Base-by-base conservation (phyloP, 1,284 basidiomycete genomes). In the Pholiota adiposa region DNA sequence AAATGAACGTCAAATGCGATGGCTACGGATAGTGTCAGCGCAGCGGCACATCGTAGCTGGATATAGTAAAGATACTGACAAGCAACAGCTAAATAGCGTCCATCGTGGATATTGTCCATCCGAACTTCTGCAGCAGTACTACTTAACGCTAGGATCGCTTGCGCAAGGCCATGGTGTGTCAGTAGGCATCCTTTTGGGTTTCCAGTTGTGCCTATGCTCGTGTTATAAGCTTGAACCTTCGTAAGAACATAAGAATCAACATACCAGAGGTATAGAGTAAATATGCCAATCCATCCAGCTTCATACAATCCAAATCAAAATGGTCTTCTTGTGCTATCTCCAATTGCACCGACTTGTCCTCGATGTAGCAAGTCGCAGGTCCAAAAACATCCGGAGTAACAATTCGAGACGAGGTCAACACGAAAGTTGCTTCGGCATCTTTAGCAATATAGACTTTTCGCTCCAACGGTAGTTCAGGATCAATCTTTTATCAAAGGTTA, bases 181-280 rank as follows among this genome's bases (percentile, higher is more conserved):
- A 83, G 65, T n/a, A 85, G 68, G 65, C 83, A 85, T n/a, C 83
- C 83, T 64, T 85, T 85, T 1, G 83, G 83, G 43, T 75, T 81
- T 33, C 83, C 83, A 2, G 83, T 85, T 2, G 83, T 85, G 5
- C 82, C 81, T 83, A 58, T 1, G 36, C 16, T 51, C 48, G 40
- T 41, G 9, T 8, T 25, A 33, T 46, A 21, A 57, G 31, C 25
- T 19, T 29, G 51, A 25, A 4, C 1, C 16, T 40, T 53, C 8
- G 12, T 48, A 12, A 59, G 25, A 44, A 40, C 11, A 18, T 33
- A 29, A 19, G 9, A 38, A n/a, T n/a, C n/a, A n/a, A 36, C 21
- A 65, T 59, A 83, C 81, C 82, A 58, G 82, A 83, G 4, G 83
- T 85, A 58, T 85, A 85, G 21, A 85, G 67, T 49, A 85, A 74